Evolutionary conservation across 441 rosid genomes (phyloP).

Genomic region (Populus hybrid): DNA sequence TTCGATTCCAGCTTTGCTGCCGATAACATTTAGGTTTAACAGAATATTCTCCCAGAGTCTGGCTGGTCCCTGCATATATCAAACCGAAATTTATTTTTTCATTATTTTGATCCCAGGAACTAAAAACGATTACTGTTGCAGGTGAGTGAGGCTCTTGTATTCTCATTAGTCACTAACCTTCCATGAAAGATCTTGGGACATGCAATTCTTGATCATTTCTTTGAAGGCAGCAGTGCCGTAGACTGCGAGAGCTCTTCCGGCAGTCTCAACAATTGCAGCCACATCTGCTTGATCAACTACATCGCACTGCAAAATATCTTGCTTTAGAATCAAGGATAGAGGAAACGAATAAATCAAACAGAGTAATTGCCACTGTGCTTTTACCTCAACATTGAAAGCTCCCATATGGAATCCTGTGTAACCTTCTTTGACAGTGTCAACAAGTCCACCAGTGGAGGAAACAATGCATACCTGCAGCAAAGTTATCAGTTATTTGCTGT

Average conservation of each 20-base stretch:
- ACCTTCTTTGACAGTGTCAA: conserved; percentile 87
- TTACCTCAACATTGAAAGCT: conserved; percentile 60
- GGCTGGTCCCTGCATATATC: conserved; percentile 62
- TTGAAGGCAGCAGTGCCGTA: conserved; percentile 52
- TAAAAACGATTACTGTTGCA: background rate
- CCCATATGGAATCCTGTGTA: conserved; percentile 92
- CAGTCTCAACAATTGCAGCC: conserved; percentile 48
- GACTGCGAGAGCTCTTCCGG: conserved; percentile 52
- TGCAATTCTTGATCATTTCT: conserved; percentile 81
- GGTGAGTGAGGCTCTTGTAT: background rate
- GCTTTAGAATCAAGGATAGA: background rate
- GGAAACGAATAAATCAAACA: background rate
- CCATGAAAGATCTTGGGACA: conserved; percentile 92
- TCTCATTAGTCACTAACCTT: conserved; percentile 50
- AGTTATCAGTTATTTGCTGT: background rate
- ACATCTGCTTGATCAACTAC: conserved; percentile 77
- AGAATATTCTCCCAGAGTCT: conserved; percentile 66
- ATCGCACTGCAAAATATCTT: conserved; percentile 55
- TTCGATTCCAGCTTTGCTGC: conserved; percentile 41
- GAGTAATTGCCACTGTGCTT: conserved; percentile 17
- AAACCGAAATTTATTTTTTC: conserved; percentile 1
- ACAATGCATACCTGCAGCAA: conserved; percentile 65
- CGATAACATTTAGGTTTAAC: conserved; percentile 49
- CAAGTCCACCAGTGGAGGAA: conserved; percentile 94
- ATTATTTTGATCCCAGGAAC: background rate